phyloP scores from a whole-genome alignment of 169 alveolate species.

The Plasmodium falciparum region DNA sequence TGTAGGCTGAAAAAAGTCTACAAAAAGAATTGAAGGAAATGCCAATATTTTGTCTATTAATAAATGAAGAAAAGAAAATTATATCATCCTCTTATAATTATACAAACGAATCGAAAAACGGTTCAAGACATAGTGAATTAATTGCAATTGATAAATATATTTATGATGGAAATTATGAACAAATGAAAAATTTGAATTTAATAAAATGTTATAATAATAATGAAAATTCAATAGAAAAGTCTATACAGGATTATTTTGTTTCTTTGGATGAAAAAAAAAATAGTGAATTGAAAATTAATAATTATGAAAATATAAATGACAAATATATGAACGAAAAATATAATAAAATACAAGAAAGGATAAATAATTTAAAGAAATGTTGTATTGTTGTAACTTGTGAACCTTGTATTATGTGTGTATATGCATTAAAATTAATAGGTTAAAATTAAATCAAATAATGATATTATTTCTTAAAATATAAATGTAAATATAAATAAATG shows the following conservation, averaged over 20 bases:
- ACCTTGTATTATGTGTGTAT: constrained; percentile 92
- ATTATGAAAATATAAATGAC: not conserved
- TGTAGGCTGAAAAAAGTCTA: constrained; percentile 66
- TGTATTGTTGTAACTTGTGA: constrained; percentile 83
- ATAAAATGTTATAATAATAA: constrained; percentile 62
- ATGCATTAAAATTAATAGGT: constrained; percentile 84
- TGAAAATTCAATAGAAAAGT: constrained; percentile 31
- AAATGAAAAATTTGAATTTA: constrained; percentile 43
- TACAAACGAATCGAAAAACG: constrained; percentile 70
- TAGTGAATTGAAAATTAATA: not conserved
- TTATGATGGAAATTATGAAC: constrained; percentile 61
- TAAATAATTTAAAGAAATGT: constrained; percentile 25
- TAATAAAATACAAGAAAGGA: constrained; percentile 10
- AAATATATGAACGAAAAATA: constrained; percentile 25
- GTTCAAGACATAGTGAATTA: constrained; percentile 69
- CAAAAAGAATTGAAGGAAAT: constrained; percentile 56
- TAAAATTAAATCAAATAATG: not conserved
- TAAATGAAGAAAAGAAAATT: constrained; percentile 55
- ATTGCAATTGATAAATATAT: constrained; percentile 66
- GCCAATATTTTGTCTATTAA: constrained; percentile 60
- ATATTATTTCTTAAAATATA: not conserved
- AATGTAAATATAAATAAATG: not conserved
- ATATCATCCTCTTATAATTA: constrained; percentile 51
- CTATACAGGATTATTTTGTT: constrained; percentile 21
- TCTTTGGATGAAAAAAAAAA: not conserved